These are phyloP conservation scores for Penicillium sp. DNA, from an alignment of 2,329 filamentous ascomycete species.

Conservation along the genomic window DNA sequence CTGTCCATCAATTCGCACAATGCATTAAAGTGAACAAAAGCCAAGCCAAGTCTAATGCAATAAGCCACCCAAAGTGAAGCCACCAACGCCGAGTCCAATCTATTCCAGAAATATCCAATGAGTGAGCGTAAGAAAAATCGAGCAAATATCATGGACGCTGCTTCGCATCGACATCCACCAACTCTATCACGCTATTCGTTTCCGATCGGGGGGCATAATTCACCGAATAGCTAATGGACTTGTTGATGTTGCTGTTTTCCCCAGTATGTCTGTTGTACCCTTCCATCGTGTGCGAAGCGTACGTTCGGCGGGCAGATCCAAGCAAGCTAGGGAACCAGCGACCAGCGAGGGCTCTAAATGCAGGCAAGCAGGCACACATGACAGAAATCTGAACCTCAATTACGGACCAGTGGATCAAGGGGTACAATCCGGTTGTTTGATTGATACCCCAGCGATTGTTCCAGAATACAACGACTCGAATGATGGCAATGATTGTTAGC, in stretches of 20 bases:
- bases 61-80: background rate
- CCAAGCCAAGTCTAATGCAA: too few relatives aligned
- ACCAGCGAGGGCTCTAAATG: conserved; percentile 32
- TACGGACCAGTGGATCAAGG: conserved; percentile 38
- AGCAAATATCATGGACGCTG: background rate
- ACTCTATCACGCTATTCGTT: conserved; percentile 25
- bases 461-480: conserved; percentile 37
- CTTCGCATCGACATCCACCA: conserved; percentile 26
- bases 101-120: background rate
- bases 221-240: conserved; percentile 34
- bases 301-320: conserved; percentile 19
- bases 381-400: conserved; percentile 38
- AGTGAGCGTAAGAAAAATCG: background rate
- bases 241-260: conserved; percentile 30
- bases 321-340: conserved; percentile 29
- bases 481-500: conserved; percentile 34
- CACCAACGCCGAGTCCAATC: background rate
- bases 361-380: conserved; percentile 36
- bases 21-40: background rate
- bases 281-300: conserved; percentile 13
- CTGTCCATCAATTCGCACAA: background rate
- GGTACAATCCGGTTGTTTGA: conserved; percentile 30
- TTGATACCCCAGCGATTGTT: conserved; percentile 33
- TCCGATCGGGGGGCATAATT: conserved; percentile 28
- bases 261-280: conserved; percentile 13